A percentile compares a stretch with the other conserved stretches of the same genome.
phyloP scores from a whole-genome alignment of 768 basidiomycete genomes.

The Leccinum imitatum region DNA sequence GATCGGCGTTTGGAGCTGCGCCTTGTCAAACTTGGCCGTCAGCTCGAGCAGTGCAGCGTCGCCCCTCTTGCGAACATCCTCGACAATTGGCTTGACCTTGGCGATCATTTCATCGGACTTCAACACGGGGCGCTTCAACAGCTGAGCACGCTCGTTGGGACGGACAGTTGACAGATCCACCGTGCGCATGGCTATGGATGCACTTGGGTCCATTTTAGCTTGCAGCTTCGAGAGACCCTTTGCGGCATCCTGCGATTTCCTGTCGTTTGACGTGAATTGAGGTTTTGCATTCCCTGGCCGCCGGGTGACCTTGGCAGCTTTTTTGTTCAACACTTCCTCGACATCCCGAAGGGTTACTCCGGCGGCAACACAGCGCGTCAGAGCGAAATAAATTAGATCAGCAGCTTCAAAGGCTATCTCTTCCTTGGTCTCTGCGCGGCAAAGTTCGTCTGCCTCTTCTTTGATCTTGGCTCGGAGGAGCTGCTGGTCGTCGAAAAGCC shows the following conservation, averaged over 20 bases:
- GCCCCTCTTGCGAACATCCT: constrained; percentile 78
- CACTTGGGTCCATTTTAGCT: constrained; percentile 30
- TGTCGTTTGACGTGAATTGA: constrained; percentile 50
- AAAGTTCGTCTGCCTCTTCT: constrained; percentile 99
- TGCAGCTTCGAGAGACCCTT: constrained; percentile 31
- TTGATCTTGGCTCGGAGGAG: constrained; percentile 92
- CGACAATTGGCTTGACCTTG: constrained; percentile 93
- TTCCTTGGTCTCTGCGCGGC: constrained; percentile 69
- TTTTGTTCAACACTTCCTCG: constrained; percentile 77
- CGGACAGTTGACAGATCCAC: constrained; percentile 53
- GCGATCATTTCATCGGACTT: constrained; percentile 61
- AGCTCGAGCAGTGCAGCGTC: constrained; percentile 85
- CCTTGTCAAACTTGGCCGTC: constrained; percentile 93
- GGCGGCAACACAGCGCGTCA: constrained; percentile 79
- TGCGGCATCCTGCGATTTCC: constrained; percentile 23
- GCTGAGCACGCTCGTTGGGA: constrained; percentile 53
- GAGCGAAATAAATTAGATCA: constrained; percentile 89
- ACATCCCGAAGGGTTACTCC: constrained; percentile 85
- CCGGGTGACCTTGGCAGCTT: constrained; percentile 84
- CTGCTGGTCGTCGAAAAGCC: constrained; percentile 78
- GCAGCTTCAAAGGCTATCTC: constrained; percentile 95
- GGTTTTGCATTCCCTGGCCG: constrained; percentile 92
- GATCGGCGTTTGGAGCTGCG: constrained; percentile 63
- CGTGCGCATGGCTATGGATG: constrained; percentile 75
- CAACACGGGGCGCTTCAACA: constrained; percentile 88